phyloP scores from a whole-genome alignment of 768 basidiomycete genomes.

The Auriscalpium microsporum region DNA sequence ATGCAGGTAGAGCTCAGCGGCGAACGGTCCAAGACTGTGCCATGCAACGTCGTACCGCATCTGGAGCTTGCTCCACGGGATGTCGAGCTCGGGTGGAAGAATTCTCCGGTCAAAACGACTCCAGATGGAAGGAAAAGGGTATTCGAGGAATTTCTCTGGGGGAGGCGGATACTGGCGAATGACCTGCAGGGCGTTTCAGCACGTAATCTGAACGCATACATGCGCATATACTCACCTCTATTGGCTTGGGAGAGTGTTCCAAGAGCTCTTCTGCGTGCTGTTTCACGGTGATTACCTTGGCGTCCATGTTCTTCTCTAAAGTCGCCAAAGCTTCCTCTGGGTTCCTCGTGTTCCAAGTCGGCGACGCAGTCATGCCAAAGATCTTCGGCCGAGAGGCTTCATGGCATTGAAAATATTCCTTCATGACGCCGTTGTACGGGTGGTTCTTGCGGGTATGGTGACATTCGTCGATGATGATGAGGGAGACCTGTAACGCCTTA shows the following conservation, averaged over 20 bases:
- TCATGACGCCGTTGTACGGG: slow-evolving; percentile 51
- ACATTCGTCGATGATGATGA: slow-evolving; percentile 51
- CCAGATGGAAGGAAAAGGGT: slow-evolving; percentile 50
- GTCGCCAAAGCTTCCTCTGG: slow-evolving; percentile 51
- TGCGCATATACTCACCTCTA: slow-evolving; percentile 40
- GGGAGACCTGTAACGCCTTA: slow-evolving; percentile 34
- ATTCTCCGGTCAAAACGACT: slow-evolving; percentile 35
- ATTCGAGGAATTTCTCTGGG: slow-evolving; percentile 40
- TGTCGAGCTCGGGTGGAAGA: slow-evolving; percentile 26
- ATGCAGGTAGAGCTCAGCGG: slow-evolving; percentile 65
- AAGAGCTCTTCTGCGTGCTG: slow-evolving; percentile 59
- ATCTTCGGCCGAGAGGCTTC: slow-evolving; percentile 55
- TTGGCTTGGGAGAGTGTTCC: slow-evolving; percentile 52
- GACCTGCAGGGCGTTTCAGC: slow-evolving; percentile 1
- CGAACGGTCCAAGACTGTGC: slow-evolving; percentile 61
- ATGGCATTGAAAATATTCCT: slow-evolving; percentile 42
- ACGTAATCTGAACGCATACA: not conserved
- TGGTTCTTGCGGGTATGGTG: slow-evolving; percentile 51
- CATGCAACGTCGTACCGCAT: slow-evolving; percentile 55
- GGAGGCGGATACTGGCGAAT: slow-evolving; percentile 24
- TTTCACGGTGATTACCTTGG: slow-evolving; percentile 68
- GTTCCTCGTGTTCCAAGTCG: slow-evolving; percentile 73
- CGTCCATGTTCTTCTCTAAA: slow-evolving; percentile 64
- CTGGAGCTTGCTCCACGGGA: slow-evolving; percentile 54
- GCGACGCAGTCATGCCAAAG: slow-evolving; percentile 92